Evolutionary conservation across 345 rosid genomes (phyloP).

Genomic region (Alliaria petiolata): DNA sequence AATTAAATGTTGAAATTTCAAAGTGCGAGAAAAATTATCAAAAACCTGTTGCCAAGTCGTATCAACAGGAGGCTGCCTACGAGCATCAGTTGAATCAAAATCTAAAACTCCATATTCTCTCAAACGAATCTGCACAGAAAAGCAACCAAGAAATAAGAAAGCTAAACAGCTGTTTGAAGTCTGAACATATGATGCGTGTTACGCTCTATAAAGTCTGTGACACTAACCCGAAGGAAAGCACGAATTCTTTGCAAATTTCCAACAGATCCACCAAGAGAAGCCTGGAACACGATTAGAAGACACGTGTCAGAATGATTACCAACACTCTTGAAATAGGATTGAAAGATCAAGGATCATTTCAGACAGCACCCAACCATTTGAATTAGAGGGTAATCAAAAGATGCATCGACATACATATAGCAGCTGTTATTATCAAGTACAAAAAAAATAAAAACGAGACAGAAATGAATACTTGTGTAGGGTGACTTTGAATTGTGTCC

Average conservation of each 20-base stretch:
- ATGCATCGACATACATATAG: background rate
- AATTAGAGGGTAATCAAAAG: conserved; percentile 8
- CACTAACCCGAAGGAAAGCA: conserved; percentile 83
- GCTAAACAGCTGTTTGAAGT: background rate
- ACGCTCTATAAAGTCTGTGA: conserved; percentile 13
- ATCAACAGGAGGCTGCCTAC: conserved; percentile 97
- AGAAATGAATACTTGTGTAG: conserved; percentile 67
- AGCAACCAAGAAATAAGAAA: conserved; percentile 14
- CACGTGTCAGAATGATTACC: conserved; percentile 17
- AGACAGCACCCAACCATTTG: background rate
- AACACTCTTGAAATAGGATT: conserved; percentile 14
- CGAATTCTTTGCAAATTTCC: conserved; percentile 92
- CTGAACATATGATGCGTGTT: conserved; percentile 4
- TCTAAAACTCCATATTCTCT: conserved; percentile 93
- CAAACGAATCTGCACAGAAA: conserved; percentile 65
- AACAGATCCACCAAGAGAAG: conserved; percentile 97
- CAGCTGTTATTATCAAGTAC: background rate
- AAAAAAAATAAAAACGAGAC: background rate
- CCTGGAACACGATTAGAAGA: conserved; percentile 43
- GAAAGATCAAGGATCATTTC: background rate
- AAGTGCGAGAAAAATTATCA: conserved; percentile 11
- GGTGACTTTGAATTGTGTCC: conserved; percentile 95
- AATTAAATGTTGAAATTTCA: background rate
- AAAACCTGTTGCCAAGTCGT: conserved; percentile 99
- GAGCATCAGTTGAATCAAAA: conserved; percentile 83